phyloP scores from a whole-genome alignment of 192 early-diverging fungal species.

The Lunasporangiospora selenospora region DNA sequence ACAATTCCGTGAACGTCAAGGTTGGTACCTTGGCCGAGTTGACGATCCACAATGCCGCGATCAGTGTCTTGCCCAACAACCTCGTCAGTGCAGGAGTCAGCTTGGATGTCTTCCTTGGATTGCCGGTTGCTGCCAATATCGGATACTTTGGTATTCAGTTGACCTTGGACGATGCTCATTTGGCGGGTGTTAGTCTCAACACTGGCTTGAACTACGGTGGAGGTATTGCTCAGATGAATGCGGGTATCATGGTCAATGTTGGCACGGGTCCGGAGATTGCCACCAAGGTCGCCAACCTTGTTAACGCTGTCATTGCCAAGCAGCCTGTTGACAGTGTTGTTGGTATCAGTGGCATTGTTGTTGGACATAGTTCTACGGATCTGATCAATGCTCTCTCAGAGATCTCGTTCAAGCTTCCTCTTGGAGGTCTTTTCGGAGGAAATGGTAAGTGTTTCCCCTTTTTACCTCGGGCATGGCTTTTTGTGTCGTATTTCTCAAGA shows the following conservation, averaged over 20 bases:
- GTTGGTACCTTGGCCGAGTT: conserved; percentile 28
- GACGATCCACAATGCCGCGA: conserved; percentile 37
- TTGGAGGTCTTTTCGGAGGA: conserved; percentile 28
- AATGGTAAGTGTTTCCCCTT: conserved; percentile 6
- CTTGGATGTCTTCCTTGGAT: conserved; percentile 41
- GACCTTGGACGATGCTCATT: conserved; percentile 20
- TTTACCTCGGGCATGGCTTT: neutral
- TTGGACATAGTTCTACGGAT: conserved; percentile 26
- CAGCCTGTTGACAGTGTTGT: conserved; percentile 29
- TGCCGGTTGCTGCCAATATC: conserved; percentile 42
- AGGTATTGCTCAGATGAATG: conserved; percentile 32
- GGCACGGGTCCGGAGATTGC: conserved; percentile 30
- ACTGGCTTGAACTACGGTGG: conserved; percentile 33
- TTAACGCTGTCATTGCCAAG: conserved; percentile 40
- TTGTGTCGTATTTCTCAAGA: too few species aligned
- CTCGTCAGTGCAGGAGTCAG: conserved; percentile 27
- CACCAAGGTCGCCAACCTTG: conserved; percentile 31
- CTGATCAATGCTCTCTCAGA: conserved; percentile 35
- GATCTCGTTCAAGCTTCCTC: conserved; percentile 17
- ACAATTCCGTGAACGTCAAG: conserved; percentile 24
- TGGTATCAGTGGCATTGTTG: conserved; percentile 31
- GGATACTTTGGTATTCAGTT: conserved; percentile 44
- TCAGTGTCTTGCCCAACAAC: conserved; percentile 42
- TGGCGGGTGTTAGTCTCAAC: conserved; percentile 32
- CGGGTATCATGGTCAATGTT: conserved; percentile 23